A percentile compares a stretch with the other conserved stretches of the same genome.
Evolutionary conservation across 2,329 filamentous ascomycete genomes (phyloP).

Genomic region (Fusarium equiseti): DNA sequence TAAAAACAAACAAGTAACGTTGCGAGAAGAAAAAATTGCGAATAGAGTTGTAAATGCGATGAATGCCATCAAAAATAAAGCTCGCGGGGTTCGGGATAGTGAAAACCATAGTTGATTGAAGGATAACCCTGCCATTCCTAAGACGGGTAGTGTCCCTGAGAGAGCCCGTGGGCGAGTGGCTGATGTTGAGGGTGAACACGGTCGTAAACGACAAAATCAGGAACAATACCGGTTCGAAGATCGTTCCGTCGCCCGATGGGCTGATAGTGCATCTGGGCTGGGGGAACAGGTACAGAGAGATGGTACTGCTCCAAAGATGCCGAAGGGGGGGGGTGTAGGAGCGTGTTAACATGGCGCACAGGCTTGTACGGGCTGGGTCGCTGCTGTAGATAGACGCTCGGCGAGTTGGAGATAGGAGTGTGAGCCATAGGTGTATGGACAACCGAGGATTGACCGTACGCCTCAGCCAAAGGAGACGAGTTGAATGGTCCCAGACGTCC

Average conservation of each 20-base stretch:
- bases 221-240: slow-evolving; percentile 77
- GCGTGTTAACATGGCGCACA: slow-evolving; percentile 87
- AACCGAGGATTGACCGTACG: slow-evolving; percentile 65
- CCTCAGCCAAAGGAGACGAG: slow-evolving; percentile 78
- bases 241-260: slow-evolving; percentile 77
- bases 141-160: slow-evolving; percentile 53
- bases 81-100: not conserved
- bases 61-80: slow-evolving; percentile 16
- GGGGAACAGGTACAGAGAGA: slow-evolving; percentile 67
- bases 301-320: slow-evolving; percentile 81
- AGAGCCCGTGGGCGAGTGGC: slow-evolving; percentile 14
- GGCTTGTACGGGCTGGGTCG: slow-evolving; percentile 93
- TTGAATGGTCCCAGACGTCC: slow-evolving; percentile 59
- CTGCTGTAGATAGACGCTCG: slow-evolving; percentile 87
- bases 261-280: slow-evolving; percentile 85
- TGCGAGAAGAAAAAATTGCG: slow-evolving; percentile 26
- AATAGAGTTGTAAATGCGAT: slow-evolving; percentile 6
- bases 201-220: slow-evolving; percentile 65
- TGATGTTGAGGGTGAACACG: slow-evolving; percentile 50
- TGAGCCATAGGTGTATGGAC: slow-evolving; percentile 69
- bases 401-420: slow-evolving; percentile 81
- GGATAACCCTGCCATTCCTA: slow-evolving; percentile 49
- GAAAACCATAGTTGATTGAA: slow-evolving; percentile 5
- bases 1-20: slow-evolving; percentile 36
- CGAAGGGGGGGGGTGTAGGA: slow-evolving; percentile 89